Evolutionary conservation across 2,329 filamentous ascomycete genomes (phyloP).

Genomic region (Fusarium vanettenii): DNA sequence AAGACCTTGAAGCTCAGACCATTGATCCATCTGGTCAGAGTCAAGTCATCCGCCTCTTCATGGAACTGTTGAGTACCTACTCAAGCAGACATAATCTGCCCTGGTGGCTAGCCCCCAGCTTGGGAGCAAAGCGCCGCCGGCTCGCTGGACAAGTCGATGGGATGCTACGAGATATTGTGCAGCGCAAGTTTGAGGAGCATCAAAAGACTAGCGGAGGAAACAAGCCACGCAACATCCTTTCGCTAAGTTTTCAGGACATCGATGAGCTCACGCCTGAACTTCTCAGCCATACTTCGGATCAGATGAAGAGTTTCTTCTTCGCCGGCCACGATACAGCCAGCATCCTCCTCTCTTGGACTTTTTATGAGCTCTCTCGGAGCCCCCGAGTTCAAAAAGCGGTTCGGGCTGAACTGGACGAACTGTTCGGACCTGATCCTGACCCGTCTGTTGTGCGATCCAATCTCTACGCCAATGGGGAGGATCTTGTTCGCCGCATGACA

Average conservation of each 20-base stretch:
- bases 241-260: slow-evolving; percentile 47
- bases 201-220: background rate
- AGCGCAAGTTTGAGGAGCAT: background rate
- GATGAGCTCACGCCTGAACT: slow-evolving; percentile 43
- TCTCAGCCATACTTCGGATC: slow-evolving; percentile 48
- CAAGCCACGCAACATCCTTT: slow-evolving; percentile 43
- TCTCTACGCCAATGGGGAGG: background rate
- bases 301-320: slow-evolving; percentile 54
- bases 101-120: background rate
- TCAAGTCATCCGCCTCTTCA: background rate
- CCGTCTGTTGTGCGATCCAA: background rate
- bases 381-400: slow-evolving; percentile 45
- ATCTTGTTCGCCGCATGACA: slow-evolving; percentile 47
- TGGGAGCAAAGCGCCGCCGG: background rate
- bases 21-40: background rate
- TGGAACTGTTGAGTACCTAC: background rate
- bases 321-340: slow-evolving; percentile 57
- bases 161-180: background rate
- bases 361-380: slow-evolving; percentile 51
- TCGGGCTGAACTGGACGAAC: slow-evolving; percentile 49
- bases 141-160: background rate
- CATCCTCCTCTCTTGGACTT: slow-evolving; percentile 50
- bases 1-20: background rate
- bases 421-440: background rate
- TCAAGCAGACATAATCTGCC: background rate